These are phyloP conservation scores for Petunia hybrid DNA, from an alignment of 305 asterid genomes.

Conservation along the genomic window DNA sequence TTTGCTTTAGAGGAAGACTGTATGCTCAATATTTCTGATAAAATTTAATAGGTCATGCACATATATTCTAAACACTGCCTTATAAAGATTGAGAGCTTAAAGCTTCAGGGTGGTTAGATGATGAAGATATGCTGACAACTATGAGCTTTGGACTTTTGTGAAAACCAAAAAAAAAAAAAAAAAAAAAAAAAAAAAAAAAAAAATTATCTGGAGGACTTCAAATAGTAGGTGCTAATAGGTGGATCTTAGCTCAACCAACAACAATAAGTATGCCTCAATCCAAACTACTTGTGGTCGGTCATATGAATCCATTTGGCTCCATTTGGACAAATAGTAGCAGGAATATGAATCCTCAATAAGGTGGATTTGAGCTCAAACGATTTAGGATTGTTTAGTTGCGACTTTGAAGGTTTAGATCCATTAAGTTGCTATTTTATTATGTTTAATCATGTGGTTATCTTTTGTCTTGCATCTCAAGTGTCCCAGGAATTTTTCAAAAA, in stretches of 20 bases:
- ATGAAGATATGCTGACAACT: conserved; percentile 29
- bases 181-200: neutral
- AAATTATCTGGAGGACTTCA: conserved; percentile 8
- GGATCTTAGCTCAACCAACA: conserved; percentile 22
- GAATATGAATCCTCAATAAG: neutral
- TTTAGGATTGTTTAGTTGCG: conserved; percentile 19
- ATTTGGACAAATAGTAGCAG: conserved; percentile 22
- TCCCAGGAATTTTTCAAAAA: neutral
- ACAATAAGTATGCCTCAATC: neutral
- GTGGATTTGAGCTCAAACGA: neutral
- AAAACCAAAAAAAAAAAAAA: neutral
- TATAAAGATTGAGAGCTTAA: conserved; percentile 15
- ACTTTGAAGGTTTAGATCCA: conserved; percentile 19
- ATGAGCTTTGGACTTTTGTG: neutral
- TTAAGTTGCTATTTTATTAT: neutral
- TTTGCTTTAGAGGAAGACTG: conserved; percentile 14
- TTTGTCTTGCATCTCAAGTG: conserved; percentile 21
- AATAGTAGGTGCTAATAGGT: neutral
- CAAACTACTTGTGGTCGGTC: neutral
- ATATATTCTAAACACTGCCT: neutral
- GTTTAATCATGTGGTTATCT: neutral
- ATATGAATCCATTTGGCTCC: conserved; percentile 21
- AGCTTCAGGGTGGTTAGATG: conserved; percentile 24
- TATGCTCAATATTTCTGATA: neutral
- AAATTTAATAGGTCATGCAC: conserved; percentile 10